Evolutionary conservation across 208 protist genomes (phyloP).

Genomic region (Acanthamoeba lugdunensis): DNA sequence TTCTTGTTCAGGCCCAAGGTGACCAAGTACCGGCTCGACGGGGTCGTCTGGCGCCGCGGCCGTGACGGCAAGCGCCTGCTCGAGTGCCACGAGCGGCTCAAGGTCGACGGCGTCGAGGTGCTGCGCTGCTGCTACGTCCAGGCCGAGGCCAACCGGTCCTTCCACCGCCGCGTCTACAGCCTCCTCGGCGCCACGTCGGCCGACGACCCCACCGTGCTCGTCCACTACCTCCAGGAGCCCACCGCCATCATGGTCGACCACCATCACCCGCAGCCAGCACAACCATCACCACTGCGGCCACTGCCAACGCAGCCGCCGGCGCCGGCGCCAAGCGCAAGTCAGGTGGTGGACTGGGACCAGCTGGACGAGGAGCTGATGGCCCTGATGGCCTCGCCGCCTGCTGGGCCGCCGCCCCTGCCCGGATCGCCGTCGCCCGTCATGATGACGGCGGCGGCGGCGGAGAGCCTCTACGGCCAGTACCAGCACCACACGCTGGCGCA

Average conservation of each 20-base stretch:
- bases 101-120: slow-evolving; percentile 8
- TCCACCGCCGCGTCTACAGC: slow-evolving; percentile 27
- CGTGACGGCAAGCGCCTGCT: neutral
- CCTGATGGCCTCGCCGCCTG: neutral
- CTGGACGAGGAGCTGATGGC: slow-evolving; percentile 21
- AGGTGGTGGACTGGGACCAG: neutral
- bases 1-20: slow-evolving; percentile 19
- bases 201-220: slow-evolving; percentile 9
- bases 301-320: too few relatives aligned
- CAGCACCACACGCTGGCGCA: neutral
- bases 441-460: too few relatives aligned
- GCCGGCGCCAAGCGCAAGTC: neutral
- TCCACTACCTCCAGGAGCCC: slow-evolving; percentile 31
- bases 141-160: neutral
- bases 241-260: neutral
- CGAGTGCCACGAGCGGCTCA: slow-evolving; percentile 18
- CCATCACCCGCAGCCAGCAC: neutral
- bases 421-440: neutral
- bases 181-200: neutral
- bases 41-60: slow-evolving; percentile 20
- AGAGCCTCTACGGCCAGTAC: neutral
- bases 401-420: neutral
- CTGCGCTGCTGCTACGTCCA: slow-evolving; percentile 40
- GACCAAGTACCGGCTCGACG: slow-evolving; percentile 20
- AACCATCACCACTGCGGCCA: neutral